Evolutionary conservation across 805 yeast genomes (phyloP), one percentile per base, ranked within the genome.

Genomic region (Metschnikowia lunata): DNA sequence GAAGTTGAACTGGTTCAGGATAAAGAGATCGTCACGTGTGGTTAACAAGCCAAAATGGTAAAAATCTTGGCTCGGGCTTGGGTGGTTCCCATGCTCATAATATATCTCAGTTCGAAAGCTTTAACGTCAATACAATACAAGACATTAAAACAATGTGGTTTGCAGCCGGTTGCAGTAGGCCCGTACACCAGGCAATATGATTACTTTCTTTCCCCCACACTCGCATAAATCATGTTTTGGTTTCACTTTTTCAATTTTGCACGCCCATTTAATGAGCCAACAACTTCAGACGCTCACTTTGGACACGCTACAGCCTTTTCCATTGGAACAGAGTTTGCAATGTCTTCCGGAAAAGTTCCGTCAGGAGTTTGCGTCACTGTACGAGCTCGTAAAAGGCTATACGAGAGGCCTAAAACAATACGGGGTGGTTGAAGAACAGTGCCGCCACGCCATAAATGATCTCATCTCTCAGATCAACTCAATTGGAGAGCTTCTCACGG

Each of bases 281-380:
- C 28, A 38, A 3, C 10, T 39, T 8, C 40, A 39, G 31, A 43
- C 37, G 26, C 14, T 43, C n/a, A 15, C 43, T 6, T 15, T 39
- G 5, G 34, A 39, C 15, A 26, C 31, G 11, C 45, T 59, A 14
- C 27, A 45, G 42, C 52, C 57, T 7, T 52, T 58, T 31, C 67
- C 68, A 7, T 48, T 67, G 8, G 71, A 69, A 6, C 54, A 54
- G 36, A 48, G 55, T 9, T 41, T 70, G 14, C 58, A 54, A n/a
- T 45, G 58, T 7, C 57, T 70, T 13, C 74, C 75, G 7, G 39
- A 41, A 5, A 43, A 52, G 8, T 48, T 58, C 18, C 41, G 66
- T 11, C 47, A 57, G 23, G 58, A 61, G 38, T 62, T 71, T 37
- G 48, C 55, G 27, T 37, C 55, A 12, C 62, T 59, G 56, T 58